A percentile compares a stretch with the other conserved stretches of the same genome.
phyloP scores from a whole-genome alignment of 1,139 yeast species.

The Saccharomyces hybrid region DNA sequence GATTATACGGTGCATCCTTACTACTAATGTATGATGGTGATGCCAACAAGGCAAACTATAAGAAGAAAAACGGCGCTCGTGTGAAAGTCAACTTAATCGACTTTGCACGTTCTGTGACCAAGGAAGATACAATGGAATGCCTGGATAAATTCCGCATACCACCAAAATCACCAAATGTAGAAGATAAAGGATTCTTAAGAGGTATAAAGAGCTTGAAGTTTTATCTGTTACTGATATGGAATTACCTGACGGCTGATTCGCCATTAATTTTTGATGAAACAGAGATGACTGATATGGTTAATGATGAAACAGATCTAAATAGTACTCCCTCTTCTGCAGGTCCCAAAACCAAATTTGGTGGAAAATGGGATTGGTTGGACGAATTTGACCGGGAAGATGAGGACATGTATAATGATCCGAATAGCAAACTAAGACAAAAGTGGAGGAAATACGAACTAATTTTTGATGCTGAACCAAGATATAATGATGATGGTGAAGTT shows the following conservation, averaged over 20 bases:
- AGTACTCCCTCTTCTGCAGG: background rate
- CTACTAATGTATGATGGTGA: constrained; percentile 80
- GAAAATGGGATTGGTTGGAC: constrained; percentile 44
- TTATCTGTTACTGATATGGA: constrained; percentile 53
- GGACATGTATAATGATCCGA: constrained; percentile 23
- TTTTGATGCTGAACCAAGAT: constrained; percentile 32
- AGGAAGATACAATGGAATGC: constrained; percentile 42
- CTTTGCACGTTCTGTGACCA: constrained; percentile 91
- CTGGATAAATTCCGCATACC: constrained; percentile 45
- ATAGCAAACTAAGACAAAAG: constrained; percentile 27
- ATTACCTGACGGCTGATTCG: constrained; percentile 38
- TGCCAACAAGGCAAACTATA: constrained; percentile 12
- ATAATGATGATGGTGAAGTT: constrained; percentile 25
- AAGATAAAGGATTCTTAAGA: constrained; percentile 79
- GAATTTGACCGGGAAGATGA: constrained; percentile 38
- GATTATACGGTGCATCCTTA: constrained; percentile 87
- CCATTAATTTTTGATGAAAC: constrained; percentile 28
- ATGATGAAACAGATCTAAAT: constrained; percentile 23
- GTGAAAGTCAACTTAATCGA: constrained; percentile 74
- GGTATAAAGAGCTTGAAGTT: constrained; percentile 64
- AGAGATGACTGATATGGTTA: constrained; percentile 25
- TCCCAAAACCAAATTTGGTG: constrained; percentile 15
- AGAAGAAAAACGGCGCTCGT: constrained; percentile 16
- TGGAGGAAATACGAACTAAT: constrained; percentile 33
- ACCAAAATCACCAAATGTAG: constrained; percentile 54